Conservation (phyloP, 345 rosid species). For the Aquilaria yunnanensis region DNA sequence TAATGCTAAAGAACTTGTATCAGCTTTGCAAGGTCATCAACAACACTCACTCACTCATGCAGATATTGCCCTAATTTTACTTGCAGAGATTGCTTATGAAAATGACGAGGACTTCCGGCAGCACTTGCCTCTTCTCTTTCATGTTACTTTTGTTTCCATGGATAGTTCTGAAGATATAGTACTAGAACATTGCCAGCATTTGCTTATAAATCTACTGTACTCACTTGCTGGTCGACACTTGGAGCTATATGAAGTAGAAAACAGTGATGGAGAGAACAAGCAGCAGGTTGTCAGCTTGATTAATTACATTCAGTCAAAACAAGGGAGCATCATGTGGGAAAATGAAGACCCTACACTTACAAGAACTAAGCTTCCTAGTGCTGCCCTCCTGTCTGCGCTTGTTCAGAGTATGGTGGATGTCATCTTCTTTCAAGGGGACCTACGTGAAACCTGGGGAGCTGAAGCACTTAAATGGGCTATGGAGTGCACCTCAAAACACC, state of each 20-base stretch:
- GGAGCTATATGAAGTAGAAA: constrained; percentile 92
- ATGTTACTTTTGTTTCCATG: constrained; percentile 92
- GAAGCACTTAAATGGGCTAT: constrained; percentile 99
- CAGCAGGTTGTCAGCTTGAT: constrained; percentile 91
- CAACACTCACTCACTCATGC: constrained; percentile 91
- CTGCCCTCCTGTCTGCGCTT: constrained; percentile 82
- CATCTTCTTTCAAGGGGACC: constrained; percentile 95
- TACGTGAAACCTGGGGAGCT: constrained; percentile 90
- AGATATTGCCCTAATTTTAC: constrained; percentile 85
- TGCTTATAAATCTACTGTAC: constrained; percentile 85
- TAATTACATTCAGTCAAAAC: constrained; percentile 91
- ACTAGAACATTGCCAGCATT: constrained; percentile 92
- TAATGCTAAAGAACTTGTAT: constrained; percentile 83
- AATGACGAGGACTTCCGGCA: constrained; percentile 96
- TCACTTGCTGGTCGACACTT: constrained; percentile 94
- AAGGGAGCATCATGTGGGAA: constrained; percentile 99
- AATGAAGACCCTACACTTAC: constrained; percentile 83
- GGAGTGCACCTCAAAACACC: constrained; percentile 93
- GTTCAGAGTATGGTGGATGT: constrained; percentile 99
- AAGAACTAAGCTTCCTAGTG: constrained; percentile 82
- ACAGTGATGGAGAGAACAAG: constrained; percentile 84
- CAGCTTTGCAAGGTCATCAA: constrained; percentile 95
- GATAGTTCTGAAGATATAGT: constrained; percentile 97
- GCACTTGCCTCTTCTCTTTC: constrained; percentile 90
- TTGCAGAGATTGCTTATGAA: constrained; percentile 93